These are phyloP conservation scores for Mycosarcoma maydis DNA, from an alignment of 1,284 basidiomycete species.

Conservation along the genomic window DNA sequence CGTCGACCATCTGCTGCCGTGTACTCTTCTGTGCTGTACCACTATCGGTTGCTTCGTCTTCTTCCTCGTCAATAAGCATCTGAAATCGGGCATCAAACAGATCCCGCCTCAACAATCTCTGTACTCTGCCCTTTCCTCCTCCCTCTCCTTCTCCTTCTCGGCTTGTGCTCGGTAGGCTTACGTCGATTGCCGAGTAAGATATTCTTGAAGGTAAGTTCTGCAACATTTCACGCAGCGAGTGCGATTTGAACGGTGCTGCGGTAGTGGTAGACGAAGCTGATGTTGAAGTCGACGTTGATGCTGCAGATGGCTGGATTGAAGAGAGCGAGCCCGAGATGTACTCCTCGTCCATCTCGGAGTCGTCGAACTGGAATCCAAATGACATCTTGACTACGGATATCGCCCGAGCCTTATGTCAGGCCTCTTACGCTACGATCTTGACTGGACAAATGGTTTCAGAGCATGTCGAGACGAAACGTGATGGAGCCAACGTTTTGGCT, in stretches of 20 bases:
- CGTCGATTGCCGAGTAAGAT: conserved; percentile 41
- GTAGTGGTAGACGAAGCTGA: conserved; percentile 2
- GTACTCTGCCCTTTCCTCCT: conserved; percentile 25
- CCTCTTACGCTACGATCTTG: no score
- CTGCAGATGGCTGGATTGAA: conserved; percentile 1
- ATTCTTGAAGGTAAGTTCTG: conserved; percentile 40
- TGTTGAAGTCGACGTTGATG: background rate
- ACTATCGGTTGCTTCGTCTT: conserved; percentile 33
- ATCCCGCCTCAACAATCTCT: conserved; percentile 79
- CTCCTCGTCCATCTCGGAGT: conserved; percentile 47
- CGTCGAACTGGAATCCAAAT: conserved; percentile 47
- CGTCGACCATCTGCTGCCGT: conserved; percentile 24
- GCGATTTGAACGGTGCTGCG: conserved; percentile 13
- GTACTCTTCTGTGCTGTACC: background rate
- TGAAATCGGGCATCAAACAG: conserved; percentile 94
- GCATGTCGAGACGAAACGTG: no score
- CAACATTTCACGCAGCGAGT: conserved; percentile 23
- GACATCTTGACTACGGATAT: conserved; percentile 38
- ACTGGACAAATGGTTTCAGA: no score
- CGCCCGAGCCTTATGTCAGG: no score
- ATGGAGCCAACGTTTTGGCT: no score
- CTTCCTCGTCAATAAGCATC: conserved; percentile 73
- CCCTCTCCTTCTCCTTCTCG: background rate
- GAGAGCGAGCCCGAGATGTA: conserved; percentile 17
- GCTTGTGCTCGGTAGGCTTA: conserved; percentile 11